A percentile compares a stretch with the other conserved stretches of the same genome.
Conservation (phyloP, 2,329 filamentous ascomycete species). For the Aaosphaeria arxii region DNA sequence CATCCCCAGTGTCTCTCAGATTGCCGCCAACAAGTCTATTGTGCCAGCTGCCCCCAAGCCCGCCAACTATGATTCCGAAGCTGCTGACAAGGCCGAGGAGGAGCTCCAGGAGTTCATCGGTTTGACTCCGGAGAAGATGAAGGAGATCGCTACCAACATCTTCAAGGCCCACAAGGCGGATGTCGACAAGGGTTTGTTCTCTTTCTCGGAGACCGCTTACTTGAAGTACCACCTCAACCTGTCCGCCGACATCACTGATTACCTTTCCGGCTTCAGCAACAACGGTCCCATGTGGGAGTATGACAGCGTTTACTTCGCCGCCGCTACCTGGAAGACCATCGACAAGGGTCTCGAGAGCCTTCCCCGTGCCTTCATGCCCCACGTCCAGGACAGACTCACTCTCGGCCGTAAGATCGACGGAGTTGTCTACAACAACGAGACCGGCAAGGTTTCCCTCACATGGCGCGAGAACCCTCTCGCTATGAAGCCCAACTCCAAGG, state of each 20-base stretch:
- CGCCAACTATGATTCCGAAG: conserved; percentile 10
- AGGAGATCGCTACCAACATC: conserved; percentile 46
- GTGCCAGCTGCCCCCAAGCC: conserved; percentile 10
- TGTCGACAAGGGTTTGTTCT: conserved; percentile 55
- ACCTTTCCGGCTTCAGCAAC: conserved; percentile 25
- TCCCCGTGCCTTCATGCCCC: conserved; percentile 60
- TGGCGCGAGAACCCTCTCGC: conserved; percentile 52
- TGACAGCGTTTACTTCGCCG: conserved; percentile 54
- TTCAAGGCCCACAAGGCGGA: conserved; percentile 55
- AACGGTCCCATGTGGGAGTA: conserved; percentile 53
- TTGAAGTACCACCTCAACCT: conserved; percentile 58
- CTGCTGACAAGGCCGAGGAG: conserved; percentile 14
- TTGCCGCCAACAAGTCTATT: conserved; percentile 25
- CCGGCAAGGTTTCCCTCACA: conserved; percentile 55
- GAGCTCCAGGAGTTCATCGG: conserved; percentile 14
- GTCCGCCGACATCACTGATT: conserved; percentile 53
- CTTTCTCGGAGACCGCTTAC: conserved; percentile 65
- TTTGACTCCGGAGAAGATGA: conserved; percentile 15
- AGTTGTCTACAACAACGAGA: conserved; percentile 51
- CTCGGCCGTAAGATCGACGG: conserved; percentile 58
- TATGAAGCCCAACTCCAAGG: conserved; percentile 44
- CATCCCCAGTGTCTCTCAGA: conserved; percentile 28
- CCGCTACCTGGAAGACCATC: conserved; percentile 63
- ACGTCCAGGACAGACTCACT: conserved; percentile 56
- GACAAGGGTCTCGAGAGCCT: conserved; percentile 60